Evolutionary conservation across 2,329 filamentous ascomycete species (phyloP), one percentile per base, ranked within the genome.

Genomic region (Dothistroma pini): DNA sequence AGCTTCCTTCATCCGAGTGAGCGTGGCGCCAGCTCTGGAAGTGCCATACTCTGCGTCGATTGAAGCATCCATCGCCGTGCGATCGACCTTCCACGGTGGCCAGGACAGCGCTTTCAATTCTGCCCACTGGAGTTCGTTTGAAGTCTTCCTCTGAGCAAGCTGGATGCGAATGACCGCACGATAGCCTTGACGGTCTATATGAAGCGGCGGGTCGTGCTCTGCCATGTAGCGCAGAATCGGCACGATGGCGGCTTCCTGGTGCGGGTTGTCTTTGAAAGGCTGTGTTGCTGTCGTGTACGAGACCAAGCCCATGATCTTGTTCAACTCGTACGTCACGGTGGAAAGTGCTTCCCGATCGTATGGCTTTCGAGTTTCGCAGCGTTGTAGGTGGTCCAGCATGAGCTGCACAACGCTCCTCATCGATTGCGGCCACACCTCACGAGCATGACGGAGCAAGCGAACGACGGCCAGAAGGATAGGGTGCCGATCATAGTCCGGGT

Each of bases 11-110:
- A 86, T 86, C 58, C 81, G 80, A 44, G 75, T 72, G 51, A 88
- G 71, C 6, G 84, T 80, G 41, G 80, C 77, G 60, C 79, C 79
- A n/a, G 84, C 84, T 59, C 82, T 80, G 59, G 84, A 86, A 32
- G 77, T 77, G 62, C 84, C 84, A 60, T 84, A 80, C 47, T 84
- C 81, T 51, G 80, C 79, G 11, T 79, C 81, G 58, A 84, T 81
- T 14, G 79, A 76, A n/a, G 80, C 78, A 68, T 88, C 85, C 69
- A 87, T 83, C 0, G 83, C 84, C 16, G 83, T 80, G 57, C 79
- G 83, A 52, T 85, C 81, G 68, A 84, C 81, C 70, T 86, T 87
- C 84, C 85, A 88, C 0, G 86, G 86, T 14, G 86, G 86, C 86
- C 86, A 88, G 8, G 83, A 84, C 9, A 79, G 74, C 2, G 83